These are phyloP conservation scores for Alternaria sp. DNA, from an alignment of 2,329 filamentous ascomycete genomes.

Conservation along the genomic window DNA sequence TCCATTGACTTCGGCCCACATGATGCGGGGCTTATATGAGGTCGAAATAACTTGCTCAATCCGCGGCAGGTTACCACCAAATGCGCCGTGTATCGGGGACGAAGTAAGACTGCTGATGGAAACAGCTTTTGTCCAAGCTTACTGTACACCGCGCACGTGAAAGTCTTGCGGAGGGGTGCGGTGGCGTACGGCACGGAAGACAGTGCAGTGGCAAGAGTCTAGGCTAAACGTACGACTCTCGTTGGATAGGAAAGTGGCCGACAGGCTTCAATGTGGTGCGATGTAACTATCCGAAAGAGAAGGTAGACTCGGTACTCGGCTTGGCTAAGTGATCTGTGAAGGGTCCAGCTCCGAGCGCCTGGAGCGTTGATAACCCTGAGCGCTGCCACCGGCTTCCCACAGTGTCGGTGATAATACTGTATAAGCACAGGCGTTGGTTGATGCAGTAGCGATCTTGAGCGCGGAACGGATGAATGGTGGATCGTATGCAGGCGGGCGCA, in stretches of 20 bases:
- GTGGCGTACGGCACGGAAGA: constrained; percentile 27
- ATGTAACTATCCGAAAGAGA: constrained; percentile 14
- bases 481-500: constrained; percentile 7
- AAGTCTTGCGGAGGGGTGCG: constrained; percentile 32
- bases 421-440: constrained; percentile 18
- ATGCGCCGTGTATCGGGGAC: constrained; percentile 26
- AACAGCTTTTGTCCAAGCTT: constrained; percentile 22
- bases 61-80: constrained; percentile 18
- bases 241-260: constrained; percentile 29
- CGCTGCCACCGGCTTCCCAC: constrained; percentile 24
- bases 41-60: constrained; percentile 41
- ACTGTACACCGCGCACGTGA: constrained; percentile 35
- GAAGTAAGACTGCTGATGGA: constrained; percentile 25
- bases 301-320: constrained; percentile 19
- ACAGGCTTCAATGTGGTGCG: constrained; percentile 27
- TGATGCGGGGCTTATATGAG: constrained; percentile 48
- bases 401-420: constrained; percentile 17
- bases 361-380: constrained; percentile 24
- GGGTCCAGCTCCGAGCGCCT: constrained; percentile 32
- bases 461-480: constrained; percentile 11
- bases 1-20: constrained; percentile 69
- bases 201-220: constrained; percentile 17
- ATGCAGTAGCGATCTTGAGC: constrained; percentile 21
- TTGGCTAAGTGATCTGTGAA: constrained; percentile 25
- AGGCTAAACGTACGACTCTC: constrained; percentile 23